Evolutionary conservation across 768 basidiomycete species (phyloP).

Genomic region (Phanerochaete carnosa): DNA sequence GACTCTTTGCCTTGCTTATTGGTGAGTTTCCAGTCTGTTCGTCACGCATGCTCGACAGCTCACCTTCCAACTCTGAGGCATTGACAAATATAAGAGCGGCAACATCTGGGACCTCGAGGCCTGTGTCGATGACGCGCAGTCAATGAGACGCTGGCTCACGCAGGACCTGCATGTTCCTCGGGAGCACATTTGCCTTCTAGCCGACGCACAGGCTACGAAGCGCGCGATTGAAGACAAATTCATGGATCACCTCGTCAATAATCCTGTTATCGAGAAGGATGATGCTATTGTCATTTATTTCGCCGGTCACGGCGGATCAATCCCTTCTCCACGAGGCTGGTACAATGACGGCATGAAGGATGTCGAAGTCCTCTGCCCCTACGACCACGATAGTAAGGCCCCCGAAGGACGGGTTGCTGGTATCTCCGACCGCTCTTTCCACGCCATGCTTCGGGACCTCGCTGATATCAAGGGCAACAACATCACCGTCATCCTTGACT

Average conservation of each 20-base stretch:
- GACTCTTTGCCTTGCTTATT: slow-evolving; percentile 63
- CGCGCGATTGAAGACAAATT: slow-evolving; percentile 58
- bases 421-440: slow-evolving; percentile 65
- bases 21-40: slow-evolving; percentile 28
- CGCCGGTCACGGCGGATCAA: slow-evolving; percentile 66
- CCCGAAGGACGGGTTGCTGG: slow-evolving; percentile 50
- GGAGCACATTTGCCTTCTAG: slow-evolving; percentile 52
- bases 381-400: slow-evolving; percentile 57
- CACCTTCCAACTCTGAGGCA: slow-evolving; percentile 14
- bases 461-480: slow-evolving; percentile 60
- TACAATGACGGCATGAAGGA: slow-evolving; percentile 38
- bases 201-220: slow-evolving; percentile 60
- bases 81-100: slow-evolving; percentile 63
- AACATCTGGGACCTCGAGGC: slow-evolving; percentile 63
- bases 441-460: slow-evolving; percentile 58
- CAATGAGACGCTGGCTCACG: slow-evolving; percentile 53
- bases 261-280: slow-evolving; percentile 52
- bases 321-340: slow-evolving; percentile 60
- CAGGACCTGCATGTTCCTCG: slow-evolving; percentile 56
- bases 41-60: background rate
- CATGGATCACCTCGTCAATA: slow-evolving; percentile 60
- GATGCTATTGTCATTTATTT: slow-evolving; percentile 70
- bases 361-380: slow-evolving; percentile 63
- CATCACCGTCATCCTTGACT: slow-evolving; percentile 64
- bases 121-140: slow-evolving; percentile 61